These are phyloP conservation scores for Micromonas commoda DNA, from an alignment of 139 green algal species.

Conservation along the genomic window DNA sequence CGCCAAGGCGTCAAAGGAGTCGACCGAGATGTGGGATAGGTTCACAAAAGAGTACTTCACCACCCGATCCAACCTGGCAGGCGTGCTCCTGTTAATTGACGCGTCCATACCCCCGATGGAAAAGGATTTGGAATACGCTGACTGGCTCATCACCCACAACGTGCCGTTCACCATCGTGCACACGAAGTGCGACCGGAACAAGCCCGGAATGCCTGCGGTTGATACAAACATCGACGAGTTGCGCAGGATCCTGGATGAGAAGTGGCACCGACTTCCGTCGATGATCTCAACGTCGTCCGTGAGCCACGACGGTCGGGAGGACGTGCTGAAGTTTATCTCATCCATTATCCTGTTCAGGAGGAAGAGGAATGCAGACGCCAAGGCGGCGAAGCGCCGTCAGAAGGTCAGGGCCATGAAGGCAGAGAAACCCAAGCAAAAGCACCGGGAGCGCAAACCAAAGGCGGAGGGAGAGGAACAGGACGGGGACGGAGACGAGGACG, in stretches of 20 bases:
- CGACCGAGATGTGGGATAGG: conserved; percentile 51
- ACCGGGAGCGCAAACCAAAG: not conserved
- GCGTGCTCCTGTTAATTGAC: conserved; percentile 82
- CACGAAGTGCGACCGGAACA: conserved; percentile 47
- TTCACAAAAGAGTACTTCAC: conserved; percentile 81
- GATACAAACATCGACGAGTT: conserved; percentile 13
- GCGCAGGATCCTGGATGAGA: not conserved
- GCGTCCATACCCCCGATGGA: conserved; percentile 62
- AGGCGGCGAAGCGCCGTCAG: not conserved
- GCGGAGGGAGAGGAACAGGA: not conserved
- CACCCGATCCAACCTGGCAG: conserved; percentile 52
- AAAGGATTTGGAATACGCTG: conserved; percentile 64
- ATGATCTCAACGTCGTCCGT: conserved; percentile 17
- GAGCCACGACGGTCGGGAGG: conserved; percentile 2
- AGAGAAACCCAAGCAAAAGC: not conserved
- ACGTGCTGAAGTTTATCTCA: conserved; percentile 19
- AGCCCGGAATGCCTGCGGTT: conserved; percentile 6
- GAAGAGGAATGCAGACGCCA: not conserved
- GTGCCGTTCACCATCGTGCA: conserved; percentile 73
- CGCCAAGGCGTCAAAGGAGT: conserved; percentile 39
- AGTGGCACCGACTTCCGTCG: conserved; percentile 9
- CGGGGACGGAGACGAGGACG: not conserved
- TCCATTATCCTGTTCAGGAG: conserved; percentile 11
- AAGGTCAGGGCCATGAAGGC: not conserved
- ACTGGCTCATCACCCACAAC: conserved; percentile 63